Percentiles rank a stretch among this genome's conserved stretches.
These are phyloP conservation scores for Pilatotrama ljubarskyi DNA, from an alignment of 768 basidiomycete species.

Conservation along the genomic window DNA sequence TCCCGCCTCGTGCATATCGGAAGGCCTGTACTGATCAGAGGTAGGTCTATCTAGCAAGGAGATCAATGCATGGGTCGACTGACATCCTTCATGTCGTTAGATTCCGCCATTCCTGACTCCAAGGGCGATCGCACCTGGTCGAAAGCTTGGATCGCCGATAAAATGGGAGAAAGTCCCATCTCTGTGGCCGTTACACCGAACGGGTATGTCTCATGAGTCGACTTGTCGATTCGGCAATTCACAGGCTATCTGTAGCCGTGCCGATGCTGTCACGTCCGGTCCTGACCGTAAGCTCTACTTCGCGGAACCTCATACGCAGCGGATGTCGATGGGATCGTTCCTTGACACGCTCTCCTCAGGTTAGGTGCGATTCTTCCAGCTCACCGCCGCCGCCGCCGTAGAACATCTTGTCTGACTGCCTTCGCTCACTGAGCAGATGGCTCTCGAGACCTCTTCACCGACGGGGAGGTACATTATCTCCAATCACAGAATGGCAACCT, in stretches of 20 bases:
- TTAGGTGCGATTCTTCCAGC: constrained; percentile 22
- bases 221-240: not conserved
- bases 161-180: constrained; percentile 54
- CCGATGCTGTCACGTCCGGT: constrained; percentile 67
- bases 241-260: constrained; percentile 47
- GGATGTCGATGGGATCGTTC: constrained; percentile 64
- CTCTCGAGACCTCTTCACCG: constrained; percentile 17
- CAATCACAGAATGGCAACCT: constrained; percentile 94
- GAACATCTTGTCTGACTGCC: not conserved
- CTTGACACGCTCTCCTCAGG: constrained; percentile 45
- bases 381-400: not conserved
- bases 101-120: not conserved
- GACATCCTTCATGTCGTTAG: not conserved
- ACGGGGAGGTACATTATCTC: constrained; percentile 59
- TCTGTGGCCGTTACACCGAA: constrained; percentile 84
- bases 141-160: constrained; percentile 56
- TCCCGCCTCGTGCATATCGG: constrained; percentile 64
- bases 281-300: constrained; percentile 65
- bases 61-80: not conserved
- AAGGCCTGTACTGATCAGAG: constrained; percentile 74
- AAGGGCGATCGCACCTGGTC: constrained; percentile 48
- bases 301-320: constrained; percentile 67
- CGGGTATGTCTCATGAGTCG: constrained; percentile 52
- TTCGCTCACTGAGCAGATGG: not conserved
- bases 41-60: constrained; percentile 33